Conservation (phyloP, 495 filamentous ascomycete species). For the Aspergillus bridgeri region DNA sequence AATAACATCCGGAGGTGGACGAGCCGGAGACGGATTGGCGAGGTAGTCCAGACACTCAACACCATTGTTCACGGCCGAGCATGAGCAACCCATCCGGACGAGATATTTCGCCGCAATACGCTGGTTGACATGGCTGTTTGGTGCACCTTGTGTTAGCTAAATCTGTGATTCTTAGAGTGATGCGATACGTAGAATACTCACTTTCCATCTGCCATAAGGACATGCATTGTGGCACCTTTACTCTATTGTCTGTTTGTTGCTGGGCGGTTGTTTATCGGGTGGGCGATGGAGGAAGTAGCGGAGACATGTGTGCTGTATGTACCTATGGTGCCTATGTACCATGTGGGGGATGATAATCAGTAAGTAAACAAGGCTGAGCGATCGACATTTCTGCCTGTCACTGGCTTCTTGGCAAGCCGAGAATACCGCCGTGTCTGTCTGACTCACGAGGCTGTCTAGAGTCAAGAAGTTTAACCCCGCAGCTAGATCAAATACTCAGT, state of each 20-base stretch:
- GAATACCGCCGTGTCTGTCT: neutral
- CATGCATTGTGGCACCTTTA: neutral
- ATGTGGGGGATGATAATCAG: neutral
- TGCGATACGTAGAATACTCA: neutral
- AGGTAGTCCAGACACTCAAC: neutral
- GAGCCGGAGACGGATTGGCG: neutral
- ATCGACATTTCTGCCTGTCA: neutral
- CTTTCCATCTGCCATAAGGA: neutral
- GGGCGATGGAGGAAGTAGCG: neutral
- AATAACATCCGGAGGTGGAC: neutral
- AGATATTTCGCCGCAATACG: neutral
- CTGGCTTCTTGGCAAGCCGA: neutral
- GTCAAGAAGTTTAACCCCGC: neutral
- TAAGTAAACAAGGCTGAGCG: neutral
- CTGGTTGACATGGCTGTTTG: neutral
- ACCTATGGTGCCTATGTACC: too few species aligned
- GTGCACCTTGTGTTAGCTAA: neutral
- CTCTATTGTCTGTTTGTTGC: neutral
- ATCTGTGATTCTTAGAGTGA: neutral
- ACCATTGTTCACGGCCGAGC: neutral
- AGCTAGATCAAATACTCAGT: too few species aligned
- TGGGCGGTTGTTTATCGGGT: neutral
- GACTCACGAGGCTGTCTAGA: neutral
- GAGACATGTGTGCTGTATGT: neutral
- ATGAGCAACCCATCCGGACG: neutral